Conservation (phyloP, 148 eudicot species). For the Diospyros kaki region DNA sequence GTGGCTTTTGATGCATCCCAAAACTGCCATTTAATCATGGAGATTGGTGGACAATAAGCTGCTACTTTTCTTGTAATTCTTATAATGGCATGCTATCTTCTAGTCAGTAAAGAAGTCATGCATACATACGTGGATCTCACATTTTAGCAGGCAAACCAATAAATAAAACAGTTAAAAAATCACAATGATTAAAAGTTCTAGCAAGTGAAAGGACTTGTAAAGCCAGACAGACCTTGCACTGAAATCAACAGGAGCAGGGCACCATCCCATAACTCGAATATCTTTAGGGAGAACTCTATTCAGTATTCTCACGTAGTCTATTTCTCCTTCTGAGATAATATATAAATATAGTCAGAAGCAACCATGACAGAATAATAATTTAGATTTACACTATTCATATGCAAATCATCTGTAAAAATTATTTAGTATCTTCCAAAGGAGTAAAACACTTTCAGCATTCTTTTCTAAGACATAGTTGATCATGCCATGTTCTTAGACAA, state of each 20-base stretch:
- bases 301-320: constrained; percentile 73
- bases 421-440: constrained; percentile 5
- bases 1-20: background rate
- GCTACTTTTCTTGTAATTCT: background rate
- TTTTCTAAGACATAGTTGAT: background rate
- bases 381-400: background rate
- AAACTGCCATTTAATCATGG: background rate
- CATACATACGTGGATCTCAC: constrained; percentile 3
- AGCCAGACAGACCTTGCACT: constrained; percentile 70
- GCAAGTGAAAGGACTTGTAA: background rate
- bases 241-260: constrained; percentile 73
- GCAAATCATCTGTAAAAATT: background rate
- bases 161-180: background rate
- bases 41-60: background rate
- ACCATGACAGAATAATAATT: background rate
- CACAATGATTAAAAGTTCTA: constrained; percentile 2
- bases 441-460: constrained; percentile 2
- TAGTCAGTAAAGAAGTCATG: background rate
- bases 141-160: background rate
- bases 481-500: background rate
- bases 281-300: constrained; percentile 85
- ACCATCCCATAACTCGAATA: constrained; percentile 83
- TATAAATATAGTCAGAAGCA: background rate
- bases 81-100: background rate
- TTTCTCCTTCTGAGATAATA: constrained; percentile 49